Evolutionary conservation across 495 filamentous ascomycete genomes (phyloP), one percentile per base, ranked within the genome.

Genomic region (Podospora tetraspora): DNA sequence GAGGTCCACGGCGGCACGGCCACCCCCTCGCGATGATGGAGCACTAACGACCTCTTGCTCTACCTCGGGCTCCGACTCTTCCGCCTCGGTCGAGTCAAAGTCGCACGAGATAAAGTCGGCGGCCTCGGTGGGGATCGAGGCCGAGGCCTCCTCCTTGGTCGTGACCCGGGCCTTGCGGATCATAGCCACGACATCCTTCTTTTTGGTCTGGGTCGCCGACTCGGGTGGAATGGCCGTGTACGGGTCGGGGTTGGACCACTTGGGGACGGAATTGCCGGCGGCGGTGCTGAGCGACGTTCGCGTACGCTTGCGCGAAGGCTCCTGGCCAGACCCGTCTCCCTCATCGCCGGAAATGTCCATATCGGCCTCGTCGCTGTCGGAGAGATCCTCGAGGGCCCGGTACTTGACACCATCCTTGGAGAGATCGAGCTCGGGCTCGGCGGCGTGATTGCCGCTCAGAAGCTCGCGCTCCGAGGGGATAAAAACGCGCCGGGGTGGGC

Each of bases 171-270:
- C 90, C 70, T 96, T 97, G 70, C 92, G 88, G 70, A 97, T 97
- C 63, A 95, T 74, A 70, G 94, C 89, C 27, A 97, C 91, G 30
- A 96, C 88, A 68, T 96, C 92, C 70, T 90, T 88, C 75, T 88
- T 90, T 73, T 92, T 92, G 21, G 81, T 81, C 52, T 85, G 57
- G 74, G 83, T 70, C 85, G 69, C 86, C 71, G 91, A 89, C 0
- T 87, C 84, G 8, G 92, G 91, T 7, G 93, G 93, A 9, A 95
- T 80, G 3, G 83, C 89, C 3, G 91, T 95, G 78, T 97, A 97
- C 0, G 92, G 92, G 77, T 97, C 93, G 4, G 93, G 92, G 72
- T 97, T 97, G 1, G 92, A 96, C 93, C 93, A 97, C 76, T 89
- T 91, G 0, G 92, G 92, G 3, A 77, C 66, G 69, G 73, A 77